A percentile compares a stretch with the other conserved stretches of the same genome.
These are phyloP conservation scores for Ulota crispa DNA, from an alignment of 225 moss, liverwort and hornwort genomes.

Conservation along the genomic window DNA sequence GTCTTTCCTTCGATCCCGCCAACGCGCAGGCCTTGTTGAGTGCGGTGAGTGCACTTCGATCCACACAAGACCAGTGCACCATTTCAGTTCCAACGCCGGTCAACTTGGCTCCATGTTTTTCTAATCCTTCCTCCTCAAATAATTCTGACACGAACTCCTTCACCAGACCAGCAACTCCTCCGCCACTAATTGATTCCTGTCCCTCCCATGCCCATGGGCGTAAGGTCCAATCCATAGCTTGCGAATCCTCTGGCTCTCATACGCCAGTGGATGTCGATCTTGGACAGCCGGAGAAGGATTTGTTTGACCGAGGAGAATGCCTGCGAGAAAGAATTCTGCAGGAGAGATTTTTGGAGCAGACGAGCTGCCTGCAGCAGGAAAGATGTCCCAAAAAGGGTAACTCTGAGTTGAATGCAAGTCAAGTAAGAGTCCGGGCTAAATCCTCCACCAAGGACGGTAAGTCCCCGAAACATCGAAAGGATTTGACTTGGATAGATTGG, in stretches of 20 bases:
- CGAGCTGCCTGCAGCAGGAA: conserved; percentile 1
- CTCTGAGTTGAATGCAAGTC: not conserved
- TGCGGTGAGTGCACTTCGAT: conserved; percentile 21
- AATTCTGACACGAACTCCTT: conserved; percentile 11
- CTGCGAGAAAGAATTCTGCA: not conserved
- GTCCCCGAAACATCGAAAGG: not conserved
- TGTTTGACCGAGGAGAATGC: not conserved
- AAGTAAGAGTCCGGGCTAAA: not conserved
- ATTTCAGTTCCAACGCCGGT: not conserved
- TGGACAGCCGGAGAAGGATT: not conserved
- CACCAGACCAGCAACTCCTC: not conserved
- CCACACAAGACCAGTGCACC: not conserved
- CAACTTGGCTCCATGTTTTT: not conserved
- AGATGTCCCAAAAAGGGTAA: not conserved
- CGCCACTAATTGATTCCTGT: not conserved
- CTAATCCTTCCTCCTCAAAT: conserved; percentile 1
- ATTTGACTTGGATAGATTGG: conserved; percentile 44
- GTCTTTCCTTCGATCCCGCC: conserved; percentile 21
- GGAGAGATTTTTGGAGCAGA: not conserved
- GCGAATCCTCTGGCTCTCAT: conserved; percentile 5
- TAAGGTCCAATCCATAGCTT: not conserved
- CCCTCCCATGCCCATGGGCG: not conserved
- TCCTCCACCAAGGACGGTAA: not conserved
- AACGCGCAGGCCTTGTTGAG: conserved; percentile 27
- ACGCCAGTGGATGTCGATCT: not conserved